Evolutionary conservation across 805 yeast species (phyloP).

Genomic region (Metschnikowia lunata): DNA sequence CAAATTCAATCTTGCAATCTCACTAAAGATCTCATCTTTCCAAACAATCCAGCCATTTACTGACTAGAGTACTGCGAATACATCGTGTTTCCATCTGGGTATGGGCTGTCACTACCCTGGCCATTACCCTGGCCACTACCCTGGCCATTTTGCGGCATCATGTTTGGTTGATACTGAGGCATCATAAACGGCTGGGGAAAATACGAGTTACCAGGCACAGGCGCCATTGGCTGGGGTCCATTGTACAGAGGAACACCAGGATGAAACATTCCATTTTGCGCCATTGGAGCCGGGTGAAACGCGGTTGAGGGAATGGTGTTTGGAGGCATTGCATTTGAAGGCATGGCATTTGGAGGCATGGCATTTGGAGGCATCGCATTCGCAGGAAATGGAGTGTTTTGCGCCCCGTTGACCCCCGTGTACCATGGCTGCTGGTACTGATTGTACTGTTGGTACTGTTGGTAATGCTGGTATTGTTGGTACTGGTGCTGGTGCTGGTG

Average conservation of each 20-base stretch:
- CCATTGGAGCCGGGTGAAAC: background rate
- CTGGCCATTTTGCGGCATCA: background rate
- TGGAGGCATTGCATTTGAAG: background rate
- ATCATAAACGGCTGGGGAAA: constrained; percentile 6
- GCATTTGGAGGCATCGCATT: background rate
- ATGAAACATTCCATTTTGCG: constrained; percentile 2
- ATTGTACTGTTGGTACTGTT: background rate
- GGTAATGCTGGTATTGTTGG: background rate
- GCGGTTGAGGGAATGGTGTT: constrained; percentile 1
- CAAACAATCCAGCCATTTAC: background rate
- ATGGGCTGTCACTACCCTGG: too few relatives aligned
- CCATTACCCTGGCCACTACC: too few relatives aligned
- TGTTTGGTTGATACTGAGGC: constrained; percentile 3
- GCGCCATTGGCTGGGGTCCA: background rate
- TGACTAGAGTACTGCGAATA: constrained; percentile 7
- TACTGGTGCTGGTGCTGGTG: constrained; percentile 4
- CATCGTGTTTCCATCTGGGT: background rate
- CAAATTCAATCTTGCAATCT: too few relatives aligned
- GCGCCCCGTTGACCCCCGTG: constrained; percentile 1
- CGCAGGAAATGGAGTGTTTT: background rate
- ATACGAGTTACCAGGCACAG: background rate
- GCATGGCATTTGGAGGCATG: background rate
- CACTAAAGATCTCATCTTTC: too few relatives aligned
- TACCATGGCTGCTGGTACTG: constrained; percentile 2
- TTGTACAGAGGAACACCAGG: constrained; percentile 4